Evolutionary conservation across 2,329 filamentous ascomycete species (phyloP), one percentile per base, ranked within the genome.

Genomic region (Colletotrichum horii): DNA sequence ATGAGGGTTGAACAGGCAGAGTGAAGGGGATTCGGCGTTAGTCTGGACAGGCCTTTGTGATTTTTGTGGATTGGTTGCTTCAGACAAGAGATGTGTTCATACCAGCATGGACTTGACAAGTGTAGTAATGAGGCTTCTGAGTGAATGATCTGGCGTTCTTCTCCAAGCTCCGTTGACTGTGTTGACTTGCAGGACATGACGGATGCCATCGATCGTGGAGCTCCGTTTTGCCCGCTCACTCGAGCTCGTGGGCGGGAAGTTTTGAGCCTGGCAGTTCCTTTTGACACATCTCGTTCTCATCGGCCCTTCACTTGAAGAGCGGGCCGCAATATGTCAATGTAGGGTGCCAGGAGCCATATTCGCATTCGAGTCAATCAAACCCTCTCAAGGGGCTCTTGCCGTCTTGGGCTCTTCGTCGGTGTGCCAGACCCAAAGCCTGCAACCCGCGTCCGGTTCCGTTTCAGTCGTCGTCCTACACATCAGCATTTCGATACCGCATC

Each of bases 101-200:
- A 1, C 12, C 43, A 52, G 43, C n/a, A 22, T 22, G 6, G 43
- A 48, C 43, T 11, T 22, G 19, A 48, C 3, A 4, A 12, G 1
- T 22, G 43, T 12, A 3, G 43, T 12, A 3, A 2, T 1, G 19
- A 12, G 5, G 43, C 0, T 48, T 8, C n/a, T 22, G 43, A 22
- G 43, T 22, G n/a, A 52, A 22, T 14, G 43, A 3, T 1, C 0
- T 2, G 43, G n/a, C 4, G 4, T 52, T 52, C 0, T 48, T 48
- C 19, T 22, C 6, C 38, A n/a, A 22, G 0, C 11, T 8, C 11
- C 1, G 1, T 22, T 4, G 2, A 0, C 22, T 48, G 19, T 48
- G 2, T 22, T 22, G 43, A 22, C 0, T 48, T 48, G 43, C 0
- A 3, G 1, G 11, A 22, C 5, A 22, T 14, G n/a, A 48, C 1